These are phyloP conservation scores for Diaporthe citri DNA, from an alignment of 2,329 filamentous ascomycete genomes.

Conservation along the genomic window DNA sequence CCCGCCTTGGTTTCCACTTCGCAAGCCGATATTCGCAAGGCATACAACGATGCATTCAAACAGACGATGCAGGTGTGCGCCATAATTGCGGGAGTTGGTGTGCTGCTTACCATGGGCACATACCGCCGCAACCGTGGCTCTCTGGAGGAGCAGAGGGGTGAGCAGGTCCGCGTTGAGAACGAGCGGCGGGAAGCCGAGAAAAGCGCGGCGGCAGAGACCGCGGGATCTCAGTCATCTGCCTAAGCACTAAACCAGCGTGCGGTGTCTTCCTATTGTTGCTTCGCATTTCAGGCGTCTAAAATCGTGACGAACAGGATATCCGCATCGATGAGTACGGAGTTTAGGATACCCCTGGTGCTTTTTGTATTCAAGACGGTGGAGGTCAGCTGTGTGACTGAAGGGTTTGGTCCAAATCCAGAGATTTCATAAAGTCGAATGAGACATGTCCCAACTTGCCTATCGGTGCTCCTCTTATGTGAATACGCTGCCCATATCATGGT, in stretches of 20 bases:
- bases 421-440: not conserved
- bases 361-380: not conserved
- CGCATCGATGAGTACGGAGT: not conserved
- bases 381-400: not conserved
- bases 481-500: not conserved
- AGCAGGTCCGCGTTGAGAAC: slow-evolving; percentile 45
- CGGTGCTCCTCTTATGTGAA: no score
- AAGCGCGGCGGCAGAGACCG: not conserved
- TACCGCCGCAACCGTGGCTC: slow-evolving; percentile 52
- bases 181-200: slow-evolving; percentile 43
- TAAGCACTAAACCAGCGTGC: not conserved
- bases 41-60: slow-evolving; percentile 60
- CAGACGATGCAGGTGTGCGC: slow-evolving; percentile 62
- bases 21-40: slow-evolving; percentile 50
- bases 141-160: slow-evolving; percentile 46
- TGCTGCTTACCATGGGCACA: slow-evolving; percentile 55
- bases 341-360: not conserved
- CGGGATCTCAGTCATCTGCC: slow-evolving; percentile 20
- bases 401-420: not conserved
- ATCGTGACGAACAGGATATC: not conserved
- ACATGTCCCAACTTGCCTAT: not conserved
- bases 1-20: slow-evolving; percentile 47
- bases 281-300: not conserved
- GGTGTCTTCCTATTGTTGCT: no score
- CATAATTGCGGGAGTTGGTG: slow-evolving; percentile 54